phyloP scores from a whole-genome alignment of 176 grass and related monocot genomes.

The Canna indica region DNA sequence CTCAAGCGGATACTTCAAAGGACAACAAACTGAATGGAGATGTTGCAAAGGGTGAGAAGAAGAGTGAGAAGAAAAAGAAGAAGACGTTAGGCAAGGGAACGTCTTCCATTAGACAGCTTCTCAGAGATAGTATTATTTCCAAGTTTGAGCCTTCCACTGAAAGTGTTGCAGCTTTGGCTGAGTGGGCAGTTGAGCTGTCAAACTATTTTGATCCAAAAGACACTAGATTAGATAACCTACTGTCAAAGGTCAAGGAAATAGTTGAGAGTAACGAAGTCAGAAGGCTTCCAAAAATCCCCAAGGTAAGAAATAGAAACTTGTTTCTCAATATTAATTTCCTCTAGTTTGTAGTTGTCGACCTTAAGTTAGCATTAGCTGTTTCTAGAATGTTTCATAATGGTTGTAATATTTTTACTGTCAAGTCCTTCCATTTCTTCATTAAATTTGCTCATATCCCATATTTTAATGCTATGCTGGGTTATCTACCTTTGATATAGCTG shows the following conservation, averaged over 20 bases:
- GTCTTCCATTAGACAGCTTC: conserved; percentile 48
- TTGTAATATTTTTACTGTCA: not conserved
- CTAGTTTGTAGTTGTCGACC: not conserved
- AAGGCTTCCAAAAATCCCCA: conserved; percentile 96
- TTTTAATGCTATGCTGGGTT: not conserved
- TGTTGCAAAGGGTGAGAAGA: conserved; percentile 57
- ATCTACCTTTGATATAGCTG: not conserved
- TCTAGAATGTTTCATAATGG: not conserved
- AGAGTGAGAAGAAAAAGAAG: conserved; percentile 71
- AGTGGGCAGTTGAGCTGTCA: conserved; percentile 42
- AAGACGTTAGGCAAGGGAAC: conserved; percentile 88
- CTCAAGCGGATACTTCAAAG: conserved; percentile 17
- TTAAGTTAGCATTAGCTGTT: not conserved
- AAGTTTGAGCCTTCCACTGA: conserved; percentile 26
- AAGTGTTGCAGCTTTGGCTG: conserved; percentile 27
- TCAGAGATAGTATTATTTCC: conserved; percentile 40
- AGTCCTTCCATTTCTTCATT: not conserved
- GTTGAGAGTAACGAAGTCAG: conserved; percentile 98
- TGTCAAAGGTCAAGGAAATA: conserved; percentile 77
- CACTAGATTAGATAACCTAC: conserved; percentile 36
- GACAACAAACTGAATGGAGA: conserved; percentile 23
- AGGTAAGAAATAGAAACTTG: conserved; percentile 36
- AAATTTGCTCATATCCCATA: not conserved
- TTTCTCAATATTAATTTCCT: not conserved
- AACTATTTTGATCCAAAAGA: conserved; percentile 69